These are phyloP conservation scores for Penicillium sp. DNA, from an alignment of 2,329 filamentous ascomycete genomes.

Conservation along the genomic window DNA sequence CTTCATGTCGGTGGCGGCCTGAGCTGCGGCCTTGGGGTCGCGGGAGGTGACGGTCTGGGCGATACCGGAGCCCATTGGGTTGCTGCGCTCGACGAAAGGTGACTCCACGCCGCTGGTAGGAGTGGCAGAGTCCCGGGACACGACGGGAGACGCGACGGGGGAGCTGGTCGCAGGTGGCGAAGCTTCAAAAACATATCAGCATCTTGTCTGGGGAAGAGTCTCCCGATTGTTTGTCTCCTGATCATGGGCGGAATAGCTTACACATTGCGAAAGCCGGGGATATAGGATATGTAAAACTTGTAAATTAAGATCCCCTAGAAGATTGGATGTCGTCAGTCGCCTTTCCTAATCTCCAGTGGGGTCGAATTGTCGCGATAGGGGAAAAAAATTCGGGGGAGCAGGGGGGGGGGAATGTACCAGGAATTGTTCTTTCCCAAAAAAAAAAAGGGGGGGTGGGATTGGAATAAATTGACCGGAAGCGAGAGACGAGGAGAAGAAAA, in stretches of 20 bases:
- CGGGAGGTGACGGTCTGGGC: constrained; percentile 56
- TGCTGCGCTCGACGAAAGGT: constrained; percentile 51
- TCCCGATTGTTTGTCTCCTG: not conserved
- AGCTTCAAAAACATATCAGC: constrained; percentile 26
- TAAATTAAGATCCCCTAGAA: constrained; percentile 24
- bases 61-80: constrained; percentile 46
- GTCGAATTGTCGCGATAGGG: constrained; percentile 7
- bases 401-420: not conserved
- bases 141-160: constrained; percentile 28
- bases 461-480: constrained; percentile 11
- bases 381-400: constrained; percentile 9
- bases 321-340: constrained; percentile 14
- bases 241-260: constrained; percentile 23
- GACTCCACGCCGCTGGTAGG: constrained; percentile 45
- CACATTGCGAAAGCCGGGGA: constrained; percentile 29
- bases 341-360: constrained; percentile 7
- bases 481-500: constrained; percentile 19
- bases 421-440: not conserved
- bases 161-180: constrained; percentile 29
- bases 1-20: constrained; percentile 60
- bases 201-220: constrained; percentile 9
- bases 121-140: constrained; percentile 31
- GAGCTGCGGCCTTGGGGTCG: constrained; percentile 52
- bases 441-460: constrained; percentile 12
- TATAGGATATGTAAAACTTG: constrained; percentile 18